These are phyloP conservation scores for Phytophthora boehmeriae DNA, from an alignment of 352 stramenopile species.

Conservation along the genomic window DNA sequence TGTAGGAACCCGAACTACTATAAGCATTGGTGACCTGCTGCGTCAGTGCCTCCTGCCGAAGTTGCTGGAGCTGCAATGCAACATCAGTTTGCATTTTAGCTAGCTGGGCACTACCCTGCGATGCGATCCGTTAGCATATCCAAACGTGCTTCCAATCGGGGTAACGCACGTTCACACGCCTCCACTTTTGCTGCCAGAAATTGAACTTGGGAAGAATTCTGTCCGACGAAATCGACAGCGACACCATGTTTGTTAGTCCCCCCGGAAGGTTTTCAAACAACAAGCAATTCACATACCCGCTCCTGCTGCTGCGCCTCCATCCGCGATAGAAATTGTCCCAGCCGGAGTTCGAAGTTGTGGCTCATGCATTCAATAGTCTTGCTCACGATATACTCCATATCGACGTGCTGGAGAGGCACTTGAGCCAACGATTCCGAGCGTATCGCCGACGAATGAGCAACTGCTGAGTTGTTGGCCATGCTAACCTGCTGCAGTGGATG, in stretches of 20 bases:
- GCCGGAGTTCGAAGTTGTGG: slow-evolving; percentile 64
- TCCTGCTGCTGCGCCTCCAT: slow-evolving; percentile 72
- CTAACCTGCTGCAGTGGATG: slow-evolving; percentile 8
- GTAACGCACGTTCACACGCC: slow-evolving; percentile 63
- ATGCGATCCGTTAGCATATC: slow-evolving; percentile 67
- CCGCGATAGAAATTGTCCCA: slow-evolving; percentile 54
- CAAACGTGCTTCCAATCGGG: slow-evolving; percentile 59
- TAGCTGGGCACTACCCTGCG: slow-evolving; percentile 46
- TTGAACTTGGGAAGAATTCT: slow-evolving; percentile 58
- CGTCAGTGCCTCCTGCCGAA: slow-evolving; percentile 36
- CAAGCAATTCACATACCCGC: slow-evolving; percentile 28
- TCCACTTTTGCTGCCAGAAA: slow-evolving; percentile 64
- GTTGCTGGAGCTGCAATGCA: slow-evolving; percentile 36
- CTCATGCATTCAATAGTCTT: slow-evolving; percentile 74
- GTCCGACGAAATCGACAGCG: neutral
- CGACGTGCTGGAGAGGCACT: slow-evolving; percentile 40
- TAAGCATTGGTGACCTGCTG: slow-evolving; percentile 21
- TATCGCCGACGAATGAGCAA: neutral
- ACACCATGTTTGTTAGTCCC: slow-evolving; percentile 4
- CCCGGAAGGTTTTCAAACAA: neutral
- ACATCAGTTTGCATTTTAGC: slow-evolving; percentile 50
- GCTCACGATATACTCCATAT: slow-evolving; percentile 71
- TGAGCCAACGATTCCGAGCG: slow-evolving; percentile 7
- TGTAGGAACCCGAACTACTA: slow-evolving; percentile 14
- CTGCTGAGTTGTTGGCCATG: slow-evolving; percentile 8